Percentiles rank a stretch among this genome's conserved stretches.
Evolutionary conservation across 441 rosid species (phyloP).

Genomic region (Populus hybrid): DNA sequence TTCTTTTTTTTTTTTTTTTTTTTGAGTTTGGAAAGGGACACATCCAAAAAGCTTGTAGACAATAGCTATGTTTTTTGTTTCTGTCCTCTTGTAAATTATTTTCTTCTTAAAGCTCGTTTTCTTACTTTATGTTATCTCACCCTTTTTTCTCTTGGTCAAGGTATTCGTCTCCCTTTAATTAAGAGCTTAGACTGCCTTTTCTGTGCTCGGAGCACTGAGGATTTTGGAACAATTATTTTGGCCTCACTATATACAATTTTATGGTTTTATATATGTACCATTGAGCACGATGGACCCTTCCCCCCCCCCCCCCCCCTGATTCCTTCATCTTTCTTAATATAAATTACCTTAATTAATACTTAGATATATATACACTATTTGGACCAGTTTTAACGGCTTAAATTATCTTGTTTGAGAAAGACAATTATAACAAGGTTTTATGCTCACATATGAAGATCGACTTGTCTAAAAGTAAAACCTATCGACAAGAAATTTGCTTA

Average conservation of each 20-base stretch:
- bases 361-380: too few species aligned
- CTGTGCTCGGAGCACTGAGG: background rate
- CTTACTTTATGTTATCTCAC: background rate
- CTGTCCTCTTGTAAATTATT: conserved; percentile 23
- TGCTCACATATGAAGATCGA: too few species aligned
- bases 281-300: background rate
- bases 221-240: background rate
- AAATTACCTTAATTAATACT: background rate
- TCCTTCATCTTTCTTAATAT: background rate
- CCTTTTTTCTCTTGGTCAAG: conserved; percentile 21
- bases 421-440: too few species aligned
- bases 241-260: background rate
- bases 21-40: conserved; percentile 6
- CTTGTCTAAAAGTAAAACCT: too few species aligned
- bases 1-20: too few species aligned
- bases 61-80: conserved; percentile 16
- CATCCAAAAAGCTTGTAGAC: conserved; percentile 8
- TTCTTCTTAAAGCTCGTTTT: conserved; percentile 24
- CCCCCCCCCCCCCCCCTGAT: background rate
- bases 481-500: too few species aligned
- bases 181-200: conserved; percentile 27
- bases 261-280: background rate
- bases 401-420: too few species aligned
- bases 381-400: too few species aligned
- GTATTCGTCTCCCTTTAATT: conserved; percentile 18